Evolutionary conservation across 202 grass and related monocot species (phyloP).

Genomic region (Carex arenaria): DNA sequence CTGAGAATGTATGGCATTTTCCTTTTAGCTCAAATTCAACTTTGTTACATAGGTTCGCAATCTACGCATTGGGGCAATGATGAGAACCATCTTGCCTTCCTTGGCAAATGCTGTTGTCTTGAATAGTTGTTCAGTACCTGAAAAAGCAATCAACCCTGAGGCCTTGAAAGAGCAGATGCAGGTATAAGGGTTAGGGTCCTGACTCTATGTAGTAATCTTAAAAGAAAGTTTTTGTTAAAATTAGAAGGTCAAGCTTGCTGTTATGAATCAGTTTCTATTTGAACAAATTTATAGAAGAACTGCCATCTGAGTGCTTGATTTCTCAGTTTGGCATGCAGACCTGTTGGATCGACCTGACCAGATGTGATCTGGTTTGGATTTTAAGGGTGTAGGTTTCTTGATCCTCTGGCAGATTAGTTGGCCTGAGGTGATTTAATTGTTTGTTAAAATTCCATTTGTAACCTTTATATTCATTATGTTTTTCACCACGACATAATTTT

Average conservation of each 20-base stretch:
- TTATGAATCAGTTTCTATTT: not conserved
- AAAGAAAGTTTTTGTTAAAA: not conserved
- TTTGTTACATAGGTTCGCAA: conserved; percentile 57
- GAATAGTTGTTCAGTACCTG: conserved; percentile 31
- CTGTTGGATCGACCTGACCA: not conserved
- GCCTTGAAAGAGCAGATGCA: conserved; percentile 63
- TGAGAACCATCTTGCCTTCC: conserved; percentile 87
- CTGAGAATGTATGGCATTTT: not conserved
- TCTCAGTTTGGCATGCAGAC: not conserved
- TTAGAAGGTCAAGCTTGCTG: not conserved
- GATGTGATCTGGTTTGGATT: not conserved
- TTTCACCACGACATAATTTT: not conserved
- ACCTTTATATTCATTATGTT: not conserved
- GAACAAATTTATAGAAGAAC: not conserved
- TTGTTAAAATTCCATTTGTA: not conserved
- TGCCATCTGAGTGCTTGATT: not conserved
- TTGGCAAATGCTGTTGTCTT: conserved; percentile 88
- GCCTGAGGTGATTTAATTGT: not conserved
- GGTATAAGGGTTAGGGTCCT: conserved; percentile 26
- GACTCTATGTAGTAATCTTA: not conserved
- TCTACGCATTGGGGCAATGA: conserved; percentile 93
- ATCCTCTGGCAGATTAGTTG: not conserved
- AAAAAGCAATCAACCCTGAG: conserved; percentile 36
- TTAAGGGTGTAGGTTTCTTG: not conserved
- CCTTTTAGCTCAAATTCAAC: not conserved